Evolutionary conservation across 2,329 filamentous ascomycete species (phyloP).

Genomic region (Orbilia javanica): DNA sequence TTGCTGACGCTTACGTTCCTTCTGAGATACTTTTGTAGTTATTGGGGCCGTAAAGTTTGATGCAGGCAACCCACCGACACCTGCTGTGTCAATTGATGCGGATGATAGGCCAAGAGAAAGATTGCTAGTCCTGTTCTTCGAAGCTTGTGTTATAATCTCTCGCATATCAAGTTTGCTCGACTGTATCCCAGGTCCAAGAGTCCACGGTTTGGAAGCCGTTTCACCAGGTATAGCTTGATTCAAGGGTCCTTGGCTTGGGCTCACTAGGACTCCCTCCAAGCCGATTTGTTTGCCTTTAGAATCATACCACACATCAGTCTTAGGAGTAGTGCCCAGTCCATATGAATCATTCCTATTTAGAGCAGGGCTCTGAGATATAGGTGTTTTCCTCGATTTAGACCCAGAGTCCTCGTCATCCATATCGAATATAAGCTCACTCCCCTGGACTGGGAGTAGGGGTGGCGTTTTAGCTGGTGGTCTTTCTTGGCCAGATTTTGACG

Average conservation of each 20-base stretch:
- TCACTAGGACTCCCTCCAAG: background rate
- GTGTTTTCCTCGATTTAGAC: slow-evolving; percentile 30
- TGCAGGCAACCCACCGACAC: slow-evolving; percentile 55
- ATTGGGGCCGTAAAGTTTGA: slow-evolving; percentile 63
- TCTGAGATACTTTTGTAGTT: slow-evolving; percentile 80
- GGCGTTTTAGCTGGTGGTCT: slow-evolving; percentile 76
- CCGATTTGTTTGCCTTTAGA: slow-evolving; percentile 65
- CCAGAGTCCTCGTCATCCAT: slow-evolving; percentile 83
- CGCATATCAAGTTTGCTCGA: slow-evolving; percentile 78
- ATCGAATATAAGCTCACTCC: slow-evolving; percentile 84
- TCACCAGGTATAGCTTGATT: background rate
- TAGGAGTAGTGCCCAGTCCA: slow-evolving; percentile 8
- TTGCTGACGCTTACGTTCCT: slow-evolving; percentile 87
- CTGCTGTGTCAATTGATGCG: slow-evolving; percentile 65
- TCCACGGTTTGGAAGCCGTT: slow-evolving; percentile 36
- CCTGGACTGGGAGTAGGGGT: slow-evolving; percentile 75
- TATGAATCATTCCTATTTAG: slow-evolving; percentile 32
- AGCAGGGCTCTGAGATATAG: slow-evolving; percentile 42
- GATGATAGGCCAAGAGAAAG: slow-evolving; percentile 69
- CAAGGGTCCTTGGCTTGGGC: background rate
- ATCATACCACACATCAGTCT: slow-evolving; percentile 65
- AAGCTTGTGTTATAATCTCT: slow-evolving; percentile 78
- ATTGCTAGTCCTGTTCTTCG: slow-evolving; percentile 69
- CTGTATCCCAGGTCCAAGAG: slow-evolving; percentile 67
- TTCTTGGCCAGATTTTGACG: slow-evolving; percentile 68